Percentiles rank a stretch among this genome's conserved stretches.
Evolutionary conservation across 1,284 basidiomycete species (phyloP).

Genomic region (Malassezia equina): DNA sequence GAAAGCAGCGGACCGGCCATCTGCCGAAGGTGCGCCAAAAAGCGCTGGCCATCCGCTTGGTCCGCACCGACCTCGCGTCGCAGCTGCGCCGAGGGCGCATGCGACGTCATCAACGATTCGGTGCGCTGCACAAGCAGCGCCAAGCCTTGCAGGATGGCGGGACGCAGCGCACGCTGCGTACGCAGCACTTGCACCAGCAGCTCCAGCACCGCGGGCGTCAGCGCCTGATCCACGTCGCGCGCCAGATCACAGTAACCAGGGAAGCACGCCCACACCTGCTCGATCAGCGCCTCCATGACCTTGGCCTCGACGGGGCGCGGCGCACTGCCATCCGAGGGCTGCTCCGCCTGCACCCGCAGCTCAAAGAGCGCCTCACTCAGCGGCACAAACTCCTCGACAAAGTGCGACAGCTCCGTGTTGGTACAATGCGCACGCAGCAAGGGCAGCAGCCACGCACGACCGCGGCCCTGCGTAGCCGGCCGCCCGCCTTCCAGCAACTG

Average conservation of each 20-base stretch:
- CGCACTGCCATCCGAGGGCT: conserved; percentile 61
- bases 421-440: conserved; percentile 67
- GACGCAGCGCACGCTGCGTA: conserved; percentile 70
- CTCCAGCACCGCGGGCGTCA: conserved; percentile 45
- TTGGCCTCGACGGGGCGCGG: conserved; percentile 63
- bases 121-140: conserved; percentile 71
- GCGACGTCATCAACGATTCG: conserved; percentile 51
- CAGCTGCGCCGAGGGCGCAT: conserved; percentile 52
- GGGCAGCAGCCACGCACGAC: conserved; percentile 81
- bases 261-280: conserved; percentile 74
- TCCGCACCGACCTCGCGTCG: conserved; percentile 53
- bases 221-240: conserved; percentile 58
- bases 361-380: conserved; percentile 83
- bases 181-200: conserved; percentile 86
- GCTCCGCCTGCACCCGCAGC: conserved; percentile 57
- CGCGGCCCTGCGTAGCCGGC: conserved; percentile 48
- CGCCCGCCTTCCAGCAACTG: conserved; percentile 54
- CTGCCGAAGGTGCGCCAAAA: conserved; percentile 63
- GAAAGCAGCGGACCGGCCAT: conserved; percentile 86
- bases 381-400: conserved; percentile 80
- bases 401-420: conserved; percentile 74
- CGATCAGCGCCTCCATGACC: conserved; percentile 81
- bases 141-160: conserved; percentile 70
- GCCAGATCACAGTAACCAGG: conserved; percentile 64
- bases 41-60: conserved; percentile 58